A percentile compares a stretch with the other conserved stretches of the same genome.
phyloP scores from a whole-genome alignment of 495 filamentous ascomycete genomes.

The Neurospora sp. region DNA sequence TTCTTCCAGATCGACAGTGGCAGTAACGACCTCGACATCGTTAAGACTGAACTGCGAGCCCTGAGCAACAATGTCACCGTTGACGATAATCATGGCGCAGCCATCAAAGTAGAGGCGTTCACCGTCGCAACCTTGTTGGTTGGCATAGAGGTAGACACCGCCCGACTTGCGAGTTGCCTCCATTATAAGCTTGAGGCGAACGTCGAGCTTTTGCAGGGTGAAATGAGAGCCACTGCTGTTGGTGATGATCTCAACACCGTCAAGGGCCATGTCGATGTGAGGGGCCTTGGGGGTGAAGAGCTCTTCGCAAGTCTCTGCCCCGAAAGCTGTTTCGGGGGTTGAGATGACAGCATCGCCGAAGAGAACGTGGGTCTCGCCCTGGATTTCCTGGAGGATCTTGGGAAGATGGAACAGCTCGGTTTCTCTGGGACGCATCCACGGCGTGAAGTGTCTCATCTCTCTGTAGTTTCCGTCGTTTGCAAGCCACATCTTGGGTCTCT shows the following conservation, averaged over 20 bases:
- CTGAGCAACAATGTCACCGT: conserved; percentile 62
- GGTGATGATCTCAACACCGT: conserved; percentile 64
- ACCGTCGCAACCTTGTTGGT: conserved; percentile 65
- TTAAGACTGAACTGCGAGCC: conserved; percentile 64
- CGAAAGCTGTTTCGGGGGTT: conserved; percentile 62
- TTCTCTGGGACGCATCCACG: conserved; percentile 33
- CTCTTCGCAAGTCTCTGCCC: conserved; percentile 71
- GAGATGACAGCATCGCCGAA: conserved; percentile 72
- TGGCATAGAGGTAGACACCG: conserved; percentile 58
- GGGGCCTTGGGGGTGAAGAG: conserved; percentile 58
- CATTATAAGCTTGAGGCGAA: conserved; percentile 60
- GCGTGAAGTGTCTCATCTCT: conserved; percentile 56
- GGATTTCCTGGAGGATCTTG: conserved; percentile 49
- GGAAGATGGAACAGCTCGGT: conserved; percentile 68
- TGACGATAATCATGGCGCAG: conserved; percentile 68
- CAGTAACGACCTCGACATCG: conserved; percentile 78
- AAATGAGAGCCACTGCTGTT: conserved; percentile 67
- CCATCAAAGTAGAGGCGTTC: conserved; percentile 52
- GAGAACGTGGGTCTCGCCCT: conserved; percentile 49
- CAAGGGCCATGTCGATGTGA: conserved; percentile 42
- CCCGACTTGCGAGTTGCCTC: conserved; percentile 67
- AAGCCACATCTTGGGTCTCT: conserved; percentile 69
- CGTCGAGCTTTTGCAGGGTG: conserved; percentile 64
- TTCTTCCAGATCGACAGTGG: conserved; percentile 73
- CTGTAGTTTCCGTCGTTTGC: conserved; percentile 70